phyloP scores from a whole-genome alignment of 148 eudicot species.

The Vaccinium myrtillus region DNA sequence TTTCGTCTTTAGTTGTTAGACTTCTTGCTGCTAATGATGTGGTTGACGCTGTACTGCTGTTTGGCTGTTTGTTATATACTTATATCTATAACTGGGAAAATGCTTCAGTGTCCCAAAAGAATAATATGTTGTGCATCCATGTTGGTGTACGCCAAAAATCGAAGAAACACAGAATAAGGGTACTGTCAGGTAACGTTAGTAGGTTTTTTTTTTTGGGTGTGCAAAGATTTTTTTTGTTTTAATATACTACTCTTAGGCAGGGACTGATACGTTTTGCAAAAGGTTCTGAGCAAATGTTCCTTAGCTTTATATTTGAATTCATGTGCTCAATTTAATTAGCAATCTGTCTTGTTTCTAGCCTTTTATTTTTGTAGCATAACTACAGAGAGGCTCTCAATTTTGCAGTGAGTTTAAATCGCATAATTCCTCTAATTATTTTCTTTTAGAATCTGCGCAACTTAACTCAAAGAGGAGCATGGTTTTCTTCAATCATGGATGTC shows the following conservation, averaged over 20 bases:
- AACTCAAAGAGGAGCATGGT: neutral
- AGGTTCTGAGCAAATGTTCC: neutral
- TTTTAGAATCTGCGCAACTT: neutral
- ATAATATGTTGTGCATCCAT: neutral
- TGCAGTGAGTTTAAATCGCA: neutral
- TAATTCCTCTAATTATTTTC: neutral
- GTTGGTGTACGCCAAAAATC: neutral
- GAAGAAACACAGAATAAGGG: neutral
- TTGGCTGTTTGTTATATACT: neutral
- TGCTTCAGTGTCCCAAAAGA: neutral
- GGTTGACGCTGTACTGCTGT: neutral
- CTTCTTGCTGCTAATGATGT: neutral
- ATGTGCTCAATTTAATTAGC: neutral
- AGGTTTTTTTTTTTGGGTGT: neutral
- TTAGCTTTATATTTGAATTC: neutral
- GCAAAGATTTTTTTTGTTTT: neutral
- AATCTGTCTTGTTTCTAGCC: neutral
- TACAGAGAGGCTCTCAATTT: neutral
- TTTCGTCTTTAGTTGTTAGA: neutral
- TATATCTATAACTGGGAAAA: neutral
- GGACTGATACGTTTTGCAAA: neutral
- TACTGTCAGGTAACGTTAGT: neutral
- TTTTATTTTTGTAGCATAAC: neutral
- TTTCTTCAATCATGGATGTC: neutral
- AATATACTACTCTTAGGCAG: neutral